Base-by-base conservation (phyloP, 257 asterid species). In the Plantago ovata region DNA sequence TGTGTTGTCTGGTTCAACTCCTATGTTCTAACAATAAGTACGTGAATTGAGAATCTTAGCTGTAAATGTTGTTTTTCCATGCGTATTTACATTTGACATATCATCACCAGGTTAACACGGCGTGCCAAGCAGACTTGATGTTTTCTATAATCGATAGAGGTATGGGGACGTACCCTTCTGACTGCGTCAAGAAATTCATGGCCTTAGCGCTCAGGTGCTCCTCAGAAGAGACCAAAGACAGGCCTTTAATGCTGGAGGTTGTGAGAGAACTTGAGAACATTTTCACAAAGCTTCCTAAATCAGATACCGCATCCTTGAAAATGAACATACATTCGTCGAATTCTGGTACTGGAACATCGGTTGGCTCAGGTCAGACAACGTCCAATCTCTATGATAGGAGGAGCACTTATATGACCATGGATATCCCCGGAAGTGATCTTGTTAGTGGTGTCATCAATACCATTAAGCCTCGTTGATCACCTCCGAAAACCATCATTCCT, bases 221-320 rank as follows among this genome's bases (percentile, higher is more conserved):
- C 62, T 24, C 60, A 67, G 94, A 84, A 56, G 86, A 84, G 55
- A 88, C 89, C 38, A 88, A 81, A 44, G 76, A 62, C 6, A 78
- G 95, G 77, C 95, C 95, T 16, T 42, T 76, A 0, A 84, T 84
- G 84, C 57, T 78, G 69, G 95, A 89, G 45, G 89, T 89, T 16
- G 97, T 86, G 9, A 78, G 97, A 50, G 89, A 72, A 75, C 77
- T 89, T 0, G 95, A 89, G 70, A 72, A 78, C 60, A 82, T 84
- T 38, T 68, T 82, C 13, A 38, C 61, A 10, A 63, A 68, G 72
- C 74, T 83, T 59, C 81, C 86, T 8, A 70, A 75, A 53, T 58
- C 81, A 20, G 73, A 72, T 23, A 40, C 9, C 74, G 42, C 56
- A 0, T 54, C 45, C 9, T 28, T 38, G 13, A 60, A 64, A 3